Evolutionary conservation across 2,329 filamentous ascomycete species (phyloP), one percentile per base, ranked within the genome.

Genomic region (Apiospora saccharicola): DNA sequence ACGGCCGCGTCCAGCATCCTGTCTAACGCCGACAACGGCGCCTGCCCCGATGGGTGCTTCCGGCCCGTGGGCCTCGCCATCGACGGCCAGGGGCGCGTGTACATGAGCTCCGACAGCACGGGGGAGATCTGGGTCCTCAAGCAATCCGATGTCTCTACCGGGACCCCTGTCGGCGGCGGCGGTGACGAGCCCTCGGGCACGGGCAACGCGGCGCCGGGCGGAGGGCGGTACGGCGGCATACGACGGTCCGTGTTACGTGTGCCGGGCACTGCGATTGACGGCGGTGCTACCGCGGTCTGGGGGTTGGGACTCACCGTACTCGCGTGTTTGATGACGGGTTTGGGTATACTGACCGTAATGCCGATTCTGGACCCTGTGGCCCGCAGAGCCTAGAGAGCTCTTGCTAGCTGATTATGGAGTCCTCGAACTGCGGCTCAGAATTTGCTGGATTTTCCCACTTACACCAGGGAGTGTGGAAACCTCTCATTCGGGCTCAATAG

Each of bases 41-140:
- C 80, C 4, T 92, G 91, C 74, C 89, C 89, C 0, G 81, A 82
- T 68, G 77, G 78, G 4, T 93, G 90, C 80, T 90, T 93, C 82
- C 85, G 91, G 3, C 90, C 91, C 43, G 89, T 89, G 1, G 89
- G 90, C 1, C 81, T 93, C 12, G 85, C 85, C 1, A 82, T 85
- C 37, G 73, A 75, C 51, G 24, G 67, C 24, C 46, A 71, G 41
- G 71, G 69, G 19, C 71, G 73, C 19, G 41, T 75, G 13, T 73
- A 68, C 70, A 75, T 75, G 73, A 75, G 70, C 69, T 73, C 72
- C 26, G 73, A 75, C 61, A 2, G 69, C 34, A 75, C 73, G 22
- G 73, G 73, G n/a, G 73, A 75, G 43, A 72, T 75, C 10, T 75
- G 71, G 53, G 71, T 75, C 22, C 67, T 73, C 13, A 64, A 46